Evolutionary conservation across 2,329 filamentous ascomycete genomes (phyloP).

Genomic region (Zymoseptoria tritici): DNA sequence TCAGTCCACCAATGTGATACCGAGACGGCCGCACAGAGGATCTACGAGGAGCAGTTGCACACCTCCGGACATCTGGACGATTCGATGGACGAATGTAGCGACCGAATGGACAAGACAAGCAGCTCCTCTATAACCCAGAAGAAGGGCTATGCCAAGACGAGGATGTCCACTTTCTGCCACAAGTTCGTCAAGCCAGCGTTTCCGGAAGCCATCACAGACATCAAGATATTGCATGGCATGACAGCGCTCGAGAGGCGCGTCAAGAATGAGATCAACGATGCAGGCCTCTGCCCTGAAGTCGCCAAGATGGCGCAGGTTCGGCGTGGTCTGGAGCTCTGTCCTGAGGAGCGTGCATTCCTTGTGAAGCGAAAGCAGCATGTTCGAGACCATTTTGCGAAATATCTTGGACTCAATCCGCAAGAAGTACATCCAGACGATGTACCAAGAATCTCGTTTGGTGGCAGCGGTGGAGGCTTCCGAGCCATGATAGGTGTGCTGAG

Average conservation of each 20-base stretch:
- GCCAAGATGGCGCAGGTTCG: constrained; percentile 23
- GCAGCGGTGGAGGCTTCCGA: constrained; percentile 27
- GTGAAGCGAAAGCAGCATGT: constrained; percentile 17
- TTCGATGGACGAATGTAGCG: no score
- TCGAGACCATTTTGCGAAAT: constrained; percentile 26
- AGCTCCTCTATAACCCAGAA: constrained; percentile 1
- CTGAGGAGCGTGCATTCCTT: constrained; percentile 24
- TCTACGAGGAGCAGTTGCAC: constrained; percentile 12
- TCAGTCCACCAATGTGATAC: background rate
- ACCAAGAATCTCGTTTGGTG: constrained; percentile 26
- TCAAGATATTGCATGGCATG: constrained; percentile 24
- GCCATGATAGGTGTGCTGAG: constrained; percentile 26
- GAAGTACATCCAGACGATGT: constrained; percentile 27
- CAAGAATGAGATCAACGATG: constrained; percentile 24
- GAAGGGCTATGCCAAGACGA: constrained; percentile 5
- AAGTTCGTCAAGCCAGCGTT: constrained; percentile 20
- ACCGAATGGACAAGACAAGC: constrained; percentile 11
- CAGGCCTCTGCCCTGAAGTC: constrained; percentile 25
- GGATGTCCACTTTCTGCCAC: constrained; percentile 17
- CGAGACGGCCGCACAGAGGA: constrained; percentile 10
- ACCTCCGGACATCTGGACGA: constrained; percentile 6
- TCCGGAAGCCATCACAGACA: constrained; percentile 23
- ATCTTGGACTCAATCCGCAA: constrained; percentile 23
- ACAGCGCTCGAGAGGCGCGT: constrained; percentile 20
- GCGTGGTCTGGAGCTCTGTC: constrained; percentile 24